Base-by-base conservation (phyloP, 345 rosid species). In the Cardamine chenopodiifolia region DNA sequence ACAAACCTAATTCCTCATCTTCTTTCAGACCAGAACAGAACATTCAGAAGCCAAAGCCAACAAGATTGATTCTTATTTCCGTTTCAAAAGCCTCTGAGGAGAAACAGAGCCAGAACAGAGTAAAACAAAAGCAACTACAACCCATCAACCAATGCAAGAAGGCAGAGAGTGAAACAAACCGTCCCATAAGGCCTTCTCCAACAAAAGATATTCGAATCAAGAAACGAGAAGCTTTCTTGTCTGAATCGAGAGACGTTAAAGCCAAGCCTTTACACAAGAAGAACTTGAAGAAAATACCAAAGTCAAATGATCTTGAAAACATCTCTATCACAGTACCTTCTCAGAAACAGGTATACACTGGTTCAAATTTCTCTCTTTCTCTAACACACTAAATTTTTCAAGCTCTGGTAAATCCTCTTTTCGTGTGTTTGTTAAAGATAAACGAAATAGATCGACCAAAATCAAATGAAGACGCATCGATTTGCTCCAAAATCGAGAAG, bases 291-390 rank as follows among this genome's bases (percentile, higher is more conserved):
- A 68, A 68, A 17, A n/a, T 22, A 32, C 32, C 11, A 54, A 69
- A 60, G 0, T 23, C 57, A 42, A 20, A 34, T 66, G 78, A 52
- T 60, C 18, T 31, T 60, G 37, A 20, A 23, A 75, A 61, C 40
- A 69, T 62, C 58, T 76, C 70, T 5, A 83, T 83, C 31, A 81
- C 86, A 7, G 79, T 79, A 75, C 72, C 82, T 18, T n/a, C 47
- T 55, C 71, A 71, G 42, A 88, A 88, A 55, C 90, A 84, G 88
- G 97, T 90, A 62, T n/a, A 81, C 9, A 50, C 44, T 52, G 1
- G 18, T 74, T 17, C 53, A 54, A 29, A 5, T 29, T 49, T 3
- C 15, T 72, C 53, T 25, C 42, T 71, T 13, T 37, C 32, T 40
- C 62, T 10, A 25, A 52, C 26, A 22, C 8, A 40, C 48, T 8